phyloP scores from a whole-genome alignment of 2,329 filamentous ascomycete genomes.

The Aspergillus sp. region DNA sequence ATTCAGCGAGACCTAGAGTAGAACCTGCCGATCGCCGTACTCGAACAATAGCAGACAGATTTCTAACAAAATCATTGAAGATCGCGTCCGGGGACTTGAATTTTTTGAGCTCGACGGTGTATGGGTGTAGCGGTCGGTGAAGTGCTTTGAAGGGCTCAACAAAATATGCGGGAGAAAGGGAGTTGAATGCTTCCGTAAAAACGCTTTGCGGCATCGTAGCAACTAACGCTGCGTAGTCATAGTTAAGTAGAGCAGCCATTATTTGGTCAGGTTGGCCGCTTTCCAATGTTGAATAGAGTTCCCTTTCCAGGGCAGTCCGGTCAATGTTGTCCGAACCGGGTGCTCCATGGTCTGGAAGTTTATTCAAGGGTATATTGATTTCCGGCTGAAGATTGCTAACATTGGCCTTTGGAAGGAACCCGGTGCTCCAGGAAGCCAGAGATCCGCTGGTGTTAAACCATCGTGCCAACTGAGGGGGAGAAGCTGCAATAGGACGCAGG shows the following conservation, averaged over 20 bases:
- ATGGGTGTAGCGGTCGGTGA: constrained; percentile 51
- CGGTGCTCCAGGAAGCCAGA: neutral
- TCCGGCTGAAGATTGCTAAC: neutral
- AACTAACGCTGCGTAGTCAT: constrained; percentile 29
- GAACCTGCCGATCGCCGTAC: constrained; percentile 38
- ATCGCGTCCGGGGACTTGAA: constrained; percentile 38
- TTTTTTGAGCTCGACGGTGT: constrained; percentile 44
- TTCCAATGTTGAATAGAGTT: constrained; percentile 30
- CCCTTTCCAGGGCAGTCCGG: neutral
- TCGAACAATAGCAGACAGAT: constrained; percentile 39
- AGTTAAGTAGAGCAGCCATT: constrained; percentile 35
- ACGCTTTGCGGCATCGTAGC: constrained; percentile 52
- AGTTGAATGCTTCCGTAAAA: constrained; percentile 64
- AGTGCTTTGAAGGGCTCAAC: constrained; percentile 48
- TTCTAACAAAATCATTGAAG: constrained; percentile 40
- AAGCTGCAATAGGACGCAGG: constrained; percentile 5
- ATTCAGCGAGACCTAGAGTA: constrained; percentile 47
- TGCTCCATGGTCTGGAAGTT: neutral
- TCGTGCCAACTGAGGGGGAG: constrained; percentile 3
- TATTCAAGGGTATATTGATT: neutral
- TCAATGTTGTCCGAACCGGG: neutral
- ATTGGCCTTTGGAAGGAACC: neutral
- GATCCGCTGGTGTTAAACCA: neutral
- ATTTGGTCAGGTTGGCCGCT: constrained; percentile 43
- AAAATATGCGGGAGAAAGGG: constrained; percentile 59